phyloP scores from a whole-genome alignment of 2,329 filamentous ascomycete genomes.

The Penicillium sp. region DNA sequence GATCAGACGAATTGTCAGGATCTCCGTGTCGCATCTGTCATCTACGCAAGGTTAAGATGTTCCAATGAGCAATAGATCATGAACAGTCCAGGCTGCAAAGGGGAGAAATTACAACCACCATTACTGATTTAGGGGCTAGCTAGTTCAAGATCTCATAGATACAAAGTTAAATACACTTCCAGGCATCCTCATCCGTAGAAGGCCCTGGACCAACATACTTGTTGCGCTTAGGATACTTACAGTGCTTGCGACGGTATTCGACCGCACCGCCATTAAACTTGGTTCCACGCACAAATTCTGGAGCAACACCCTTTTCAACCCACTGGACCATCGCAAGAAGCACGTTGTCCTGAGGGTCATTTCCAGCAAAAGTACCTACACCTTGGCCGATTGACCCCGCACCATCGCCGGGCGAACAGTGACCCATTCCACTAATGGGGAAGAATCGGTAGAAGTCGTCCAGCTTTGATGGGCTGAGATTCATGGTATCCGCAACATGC shows the following conservation, averaged over 20 bases:
- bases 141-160: too few relatives aligned
- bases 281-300: constrained; percentile 44
- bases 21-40: too few relatives aligned
- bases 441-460: constrained; percentile 51
- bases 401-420: constrained; percentile 48
- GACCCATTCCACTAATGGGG: constrained; percentile 54
- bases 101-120: too few relatives aligned
- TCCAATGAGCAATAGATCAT: too few relatives aligned
- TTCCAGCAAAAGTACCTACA: constrained; percentile 12
- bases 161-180: not conserved
- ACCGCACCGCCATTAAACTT: constrained; percentile 45
- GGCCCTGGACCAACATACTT: constrained; percentile 8
- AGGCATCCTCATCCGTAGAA: not conserved
- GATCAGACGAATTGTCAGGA: too few relatives aligned
- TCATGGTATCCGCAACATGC: constrained; percentile 43
- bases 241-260: constrained; percentile 49
- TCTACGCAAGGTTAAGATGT: too few relatives aligned
- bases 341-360: constrained; percentile 45
- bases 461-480: constrained; percentile 27
- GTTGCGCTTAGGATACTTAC: constrained; percentile 36
- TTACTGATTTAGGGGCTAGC: too few relatives aligned
- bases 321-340: constrained; percentile 52
- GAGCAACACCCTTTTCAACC: constrained; percentile 47
- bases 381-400: constrained; percentile 43
- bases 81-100: too few relatives aligned